Evolutionary conservation across 2,329 filamentous ascomycete genomes (phyloP).

Genomic region (Pyrenophora seminiperda): DNA sequence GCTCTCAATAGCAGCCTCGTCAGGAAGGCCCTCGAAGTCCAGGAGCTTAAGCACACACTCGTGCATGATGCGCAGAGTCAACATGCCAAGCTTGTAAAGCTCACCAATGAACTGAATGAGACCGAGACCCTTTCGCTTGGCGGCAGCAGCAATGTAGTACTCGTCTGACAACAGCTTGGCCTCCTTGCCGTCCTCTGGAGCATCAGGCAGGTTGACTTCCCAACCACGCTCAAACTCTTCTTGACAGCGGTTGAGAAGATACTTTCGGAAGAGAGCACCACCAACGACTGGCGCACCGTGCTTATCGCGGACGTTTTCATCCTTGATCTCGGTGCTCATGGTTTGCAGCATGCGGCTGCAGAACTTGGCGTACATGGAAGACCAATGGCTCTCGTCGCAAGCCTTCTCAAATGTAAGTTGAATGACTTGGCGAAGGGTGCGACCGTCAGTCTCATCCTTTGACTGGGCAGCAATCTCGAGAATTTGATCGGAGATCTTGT

Average conservation of each 20-base stretch:
- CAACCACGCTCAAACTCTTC: conserved; percentile 98
- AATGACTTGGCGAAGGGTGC: conserved; percentile 95
- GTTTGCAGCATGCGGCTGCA: conserved; percentile 95
- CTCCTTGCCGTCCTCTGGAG: conserved; percentile 81
- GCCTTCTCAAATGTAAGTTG: conserved; percentile 99
- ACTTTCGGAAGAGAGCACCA: conserved; percentile 96
- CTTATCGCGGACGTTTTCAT: conserved; percentile 93
- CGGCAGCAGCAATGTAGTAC: conserved; percentile 91
- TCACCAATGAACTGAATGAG: conserved; percentile 99
- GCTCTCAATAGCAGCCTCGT: conserved; percentile 95
- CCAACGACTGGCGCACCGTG: conserved; percentile 85
- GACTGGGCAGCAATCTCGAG: conserved; percentile 91
- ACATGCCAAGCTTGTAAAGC: conserved; percentile 97
- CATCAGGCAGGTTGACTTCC: conserved; percentile 82
- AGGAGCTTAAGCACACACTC: conserved; percentile 97
- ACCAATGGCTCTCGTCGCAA: conserved; percentile 97
- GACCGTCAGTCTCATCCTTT: conserved; percentile 91
- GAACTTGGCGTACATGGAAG: conserved; percentile 98
- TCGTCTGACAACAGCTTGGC: conserved; percentile 89
- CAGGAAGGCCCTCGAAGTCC: conserved; percentile 89
- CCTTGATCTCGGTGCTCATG: conserved; percentile 82
- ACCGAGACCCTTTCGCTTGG: conserved; percentile 95
- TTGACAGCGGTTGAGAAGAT: conserved; percentile 96
- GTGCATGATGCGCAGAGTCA: conserved; percentile 99
- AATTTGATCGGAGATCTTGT: conserved; percentile 92